phyloP scores from a whole-genome alignment of 176 grass and related monocot genomes.

The Alloteropsis semialata region DNA sequence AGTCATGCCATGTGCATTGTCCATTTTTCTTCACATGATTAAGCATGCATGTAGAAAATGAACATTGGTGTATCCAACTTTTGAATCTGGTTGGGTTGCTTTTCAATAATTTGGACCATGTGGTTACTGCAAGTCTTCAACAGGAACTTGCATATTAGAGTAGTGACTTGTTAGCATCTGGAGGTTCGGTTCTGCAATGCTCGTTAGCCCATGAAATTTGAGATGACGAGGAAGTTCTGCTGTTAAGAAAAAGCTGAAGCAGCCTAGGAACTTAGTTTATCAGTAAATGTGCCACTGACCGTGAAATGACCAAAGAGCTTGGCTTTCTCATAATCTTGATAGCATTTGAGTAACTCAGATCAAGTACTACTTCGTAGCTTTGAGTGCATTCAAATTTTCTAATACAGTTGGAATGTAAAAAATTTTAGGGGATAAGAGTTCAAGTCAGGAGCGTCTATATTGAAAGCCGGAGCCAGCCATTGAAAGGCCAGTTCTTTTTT shows the following conservation, averaged over 20 bases:
- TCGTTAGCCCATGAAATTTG: not conserved
- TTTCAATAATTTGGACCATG: not conserved
- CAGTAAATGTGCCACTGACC: not conserved
- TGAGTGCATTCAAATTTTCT: not conserved
- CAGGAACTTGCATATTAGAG: conserved; percentile 2
- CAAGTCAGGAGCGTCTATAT: conserved; percentile 93
- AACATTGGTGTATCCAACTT: not conserved
- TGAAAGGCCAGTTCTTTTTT: conserved; percentile 85
- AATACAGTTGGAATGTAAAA: conserved; percentile 9
- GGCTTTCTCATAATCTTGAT: not conserved
- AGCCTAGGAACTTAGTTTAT: not conserved
- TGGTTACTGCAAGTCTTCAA: not conserved
- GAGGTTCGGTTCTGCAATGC: not conserved
- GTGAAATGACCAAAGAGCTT: not conserved
- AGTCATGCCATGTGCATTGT: not conserved
- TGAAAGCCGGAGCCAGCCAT: conserved; percentile 69
- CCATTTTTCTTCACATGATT: not conserved
- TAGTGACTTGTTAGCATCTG: not conserved
- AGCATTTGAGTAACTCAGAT: not conserved
- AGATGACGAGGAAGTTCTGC: not conserved
- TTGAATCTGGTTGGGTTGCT: not conserved
- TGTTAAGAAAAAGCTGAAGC: not conserved
- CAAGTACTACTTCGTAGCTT: not conserved
- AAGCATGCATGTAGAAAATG: conserved; percentile 11
- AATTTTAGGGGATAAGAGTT: conserved; percentile 71